phyloP scores from a whole-genome alignment of 495 filamentous ascomycete genomes.

The Podospora appendiculata region DNA sequence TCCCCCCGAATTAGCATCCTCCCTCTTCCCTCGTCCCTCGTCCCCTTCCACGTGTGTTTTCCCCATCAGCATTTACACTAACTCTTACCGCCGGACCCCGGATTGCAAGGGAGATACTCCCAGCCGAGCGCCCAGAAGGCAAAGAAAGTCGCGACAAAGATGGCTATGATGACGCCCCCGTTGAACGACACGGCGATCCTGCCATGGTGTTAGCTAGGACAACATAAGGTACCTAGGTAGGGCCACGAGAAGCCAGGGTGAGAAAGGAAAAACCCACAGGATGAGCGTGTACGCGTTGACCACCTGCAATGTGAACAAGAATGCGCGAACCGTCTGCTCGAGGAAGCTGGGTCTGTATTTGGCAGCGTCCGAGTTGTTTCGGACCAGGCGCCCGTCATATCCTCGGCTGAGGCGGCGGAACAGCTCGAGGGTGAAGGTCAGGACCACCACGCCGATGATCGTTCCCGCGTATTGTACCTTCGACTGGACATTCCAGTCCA shows the following conservation, averaged over 20 bases:
- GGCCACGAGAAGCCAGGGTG: neutral
- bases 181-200: slow-evolving; percentile 55
- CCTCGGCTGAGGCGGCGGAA: slow-evolving; percentile 45
- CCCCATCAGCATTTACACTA: too few species aligned
- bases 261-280: slow-evolving; percentile 33
- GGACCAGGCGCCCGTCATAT: slow-evolving; percentile 51
- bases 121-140: slow-evolving; percentile 52
- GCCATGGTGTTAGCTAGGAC: neutral
- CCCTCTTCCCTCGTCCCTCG: too few species aligned
- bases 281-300: slow-evolving; percentile 59
- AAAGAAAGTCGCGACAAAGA: slow-evolving; percentile 55
- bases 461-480: slow-evolving; percentile 54
- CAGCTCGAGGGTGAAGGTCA: slow-evolving; percentile 55
- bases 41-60: too few species aligned
- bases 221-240: too few species aligned
- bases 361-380: slow-evolving; percentile 14
- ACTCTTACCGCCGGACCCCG: too few species aligned
- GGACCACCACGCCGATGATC: slow-evolving; percentile 56
- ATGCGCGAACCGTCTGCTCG: slow-evolving; percentile 50
- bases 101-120: too few species aligned
- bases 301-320: slow-evolving; percentile 55
- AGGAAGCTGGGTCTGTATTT: slow-evolving; percentile 34
- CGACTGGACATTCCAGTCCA: slow-evolving; percentile 54
- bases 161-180: slow-evolving; percentile 55
- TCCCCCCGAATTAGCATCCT: too few species aligned